A percentile compares a stretch with the other conserved stretches of the same genome.
Evolutionary conservation across 2,329 filamentous ascomycete genomes (phyloP).

Genomic region (Colletotrichum tofieldiae): DNA sequence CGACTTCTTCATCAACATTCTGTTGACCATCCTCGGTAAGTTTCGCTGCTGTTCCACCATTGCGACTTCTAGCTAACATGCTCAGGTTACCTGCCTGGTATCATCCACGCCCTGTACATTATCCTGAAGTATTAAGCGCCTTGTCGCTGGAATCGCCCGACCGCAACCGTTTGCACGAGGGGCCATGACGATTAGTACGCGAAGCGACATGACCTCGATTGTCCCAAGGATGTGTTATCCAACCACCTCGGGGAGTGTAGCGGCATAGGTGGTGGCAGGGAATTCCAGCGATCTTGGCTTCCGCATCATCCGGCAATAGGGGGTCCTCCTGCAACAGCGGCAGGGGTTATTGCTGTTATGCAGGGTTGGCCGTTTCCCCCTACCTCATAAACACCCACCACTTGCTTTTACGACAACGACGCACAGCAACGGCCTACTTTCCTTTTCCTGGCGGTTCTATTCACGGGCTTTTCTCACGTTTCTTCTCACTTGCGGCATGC

Average conservation of each 20-base stretch:
- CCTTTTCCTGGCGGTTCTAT: slow-evolving; percentile 22
- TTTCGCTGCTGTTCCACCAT: neutral
- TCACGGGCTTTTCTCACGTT: slow-evolving; percentile 19
- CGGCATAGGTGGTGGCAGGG: slow-evolving; percentile 11
- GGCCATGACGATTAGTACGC: slow-evolving; percentile 18
- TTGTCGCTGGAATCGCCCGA: slow-evolving; percentile 1
- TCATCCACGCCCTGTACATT: slow-evolving; percentile 95
- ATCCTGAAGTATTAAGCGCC: slow-evolving; percentile 85
- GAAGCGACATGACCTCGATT: slow-evolving; percentile 16
- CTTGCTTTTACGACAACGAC: slow-evolving; percentile 33
- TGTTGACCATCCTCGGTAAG: slow-evolving; percentile 81
- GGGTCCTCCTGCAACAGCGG: slow-evolving; percentile 1
- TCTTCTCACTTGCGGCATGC: slow-evolving; percentile 30
- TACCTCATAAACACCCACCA: neutral
- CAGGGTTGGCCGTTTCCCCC: slow-evolving; percentile 11
- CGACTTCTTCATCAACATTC: slow-evolving; percentile 93
- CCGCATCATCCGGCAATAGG: slow-evolving; percentile 32
- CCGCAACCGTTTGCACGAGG: neutral
- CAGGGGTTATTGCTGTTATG: slow-evolving; percentile 17
- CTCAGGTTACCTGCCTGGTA: slow-evolving; percentile 79
- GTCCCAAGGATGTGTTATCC: neutral
- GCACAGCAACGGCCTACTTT: slow-evolving; percentile 40
- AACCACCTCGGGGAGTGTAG: neutral
- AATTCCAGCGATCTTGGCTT: slow-evolving; percentile 31
- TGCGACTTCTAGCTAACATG: slow-evolving; percentile 39